phyloP scores from a whole-genome alignment of 2,329 filamentous ascomycete species.

The Shiraia bambusicola region DNA sequence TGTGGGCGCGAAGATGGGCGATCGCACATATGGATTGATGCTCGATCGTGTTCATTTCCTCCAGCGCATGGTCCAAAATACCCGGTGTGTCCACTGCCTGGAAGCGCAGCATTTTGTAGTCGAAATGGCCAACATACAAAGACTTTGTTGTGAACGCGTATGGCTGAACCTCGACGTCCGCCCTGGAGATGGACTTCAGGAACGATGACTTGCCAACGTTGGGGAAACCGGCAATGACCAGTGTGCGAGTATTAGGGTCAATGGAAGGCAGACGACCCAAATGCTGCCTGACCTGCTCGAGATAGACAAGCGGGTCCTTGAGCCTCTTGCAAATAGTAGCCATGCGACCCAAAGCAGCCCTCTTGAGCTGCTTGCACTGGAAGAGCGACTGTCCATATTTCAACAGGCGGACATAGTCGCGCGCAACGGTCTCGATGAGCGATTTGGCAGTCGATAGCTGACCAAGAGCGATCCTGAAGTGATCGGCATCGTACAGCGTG shows the following conservation, averaged over 20 bases:
- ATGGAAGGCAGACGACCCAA: slow-evolving; percentile 96
- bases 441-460: slow-evolving; percentile 96
- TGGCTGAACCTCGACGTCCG: slow-evolving; percentile 94
- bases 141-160: slow-evolving; percentile 99
- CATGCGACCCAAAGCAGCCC: slow-evolving; percentile 94
- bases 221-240: slow-evolving; percentile 95
- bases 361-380: slow-evolving; percentile 99
- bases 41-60: slow-evolving; percentile 99
- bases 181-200: slow-evolving; percentile 84
- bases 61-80: slow-evolving; percentile 93
- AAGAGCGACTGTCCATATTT: slow-evolving; percentile 91
- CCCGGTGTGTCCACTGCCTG: slow-evolving; percentile 98
- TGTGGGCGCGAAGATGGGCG: slow-evolving; percentile 90
- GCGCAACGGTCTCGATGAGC: slow-evolving; percentile 90
- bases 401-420: slow-evolving; percentile 93
- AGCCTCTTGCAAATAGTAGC: slow-evolving; percentile 93
- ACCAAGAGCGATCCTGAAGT: slow-evolving; percentile 90
- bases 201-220: slow-evolving; percentile 94
- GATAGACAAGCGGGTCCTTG: slow-evolving; percentile 91
- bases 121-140: slow-evolving; percentile 95
- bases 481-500: slow-evolving; percentile 70
- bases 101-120: slow-evolving; percentile 90
- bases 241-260: slow-evolving; percentile 93
- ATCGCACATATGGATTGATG: slow-evolving; percentile 99
- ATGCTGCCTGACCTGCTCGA: slow-evolving; percentile 96